A percentile compares a stretch with the other conserved stretches of the same genome.
Conservation (phyloP, 1,284 basidiomycete genomes). For the Ganoderma lingzhi region DNA sequence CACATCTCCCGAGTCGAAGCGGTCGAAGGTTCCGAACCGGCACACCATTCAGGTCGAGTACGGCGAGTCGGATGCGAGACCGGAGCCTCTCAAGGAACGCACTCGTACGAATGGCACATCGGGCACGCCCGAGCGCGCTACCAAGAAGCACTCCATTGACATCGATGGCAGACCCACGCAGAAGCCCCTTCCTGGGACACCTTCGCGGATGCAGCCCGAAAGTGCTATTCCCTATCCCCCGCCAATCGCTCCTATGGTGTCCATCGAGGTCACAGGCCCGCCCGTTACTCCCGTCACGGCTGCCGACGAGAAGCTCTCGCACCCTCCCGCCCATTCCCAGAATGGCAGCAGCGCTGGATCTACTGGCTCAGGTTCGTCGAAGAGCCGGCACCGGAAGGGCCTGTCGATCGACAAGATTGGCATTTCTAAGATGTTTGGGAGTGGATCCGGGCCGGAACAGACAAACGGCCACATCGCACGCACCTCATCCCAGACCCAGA, state of each 20-base stretch:
- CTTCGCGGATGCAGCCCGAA: conserved; percentile 35
- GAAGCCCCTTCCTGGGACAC: conserved; percentile 45
- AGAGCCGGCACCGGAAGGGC: conserved; percentile 62
- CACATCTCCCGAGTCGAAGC: conserved; percentile 45
- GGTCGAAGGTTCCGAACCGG: conserved; percentile 58
- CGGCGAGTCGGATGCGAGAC: conserved; percentile 50
- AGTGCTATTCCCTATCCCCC: conserved; percentile 16
- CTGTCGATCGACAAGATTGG: conserved; percentile 80
- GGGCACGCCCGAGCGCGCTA: conserved; percentile 24
- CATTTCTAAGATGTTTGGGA: conserved; percentile 69
- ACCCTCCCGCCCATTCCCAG: conserved; percentile 23
- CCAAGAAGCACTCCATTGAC: conserved; percentile 44
- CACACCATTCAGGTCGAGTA: conserved; percentile 97
- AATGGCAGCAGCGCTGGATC: conserved; percentile 37
- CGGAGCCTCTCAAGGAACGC: conserved; percentile 39
- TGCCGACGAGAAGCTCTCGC: conserved; percentile 43
- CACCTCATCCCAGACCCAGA: conserved; percentile 32
- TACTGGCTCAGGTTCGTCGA: conserved; percentile 48
- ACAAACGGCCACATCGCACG: conserved; percentile 44
- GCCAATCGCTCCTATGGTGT: conserved; percentile 44
- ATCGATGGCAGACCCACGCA: conserved; percentile 40
- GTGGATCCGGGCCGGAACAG: conserved; percentile 31
- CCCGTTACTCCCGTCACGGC: conserved; percentile 48
- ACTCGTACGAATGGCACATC: conserved; percentile 30
- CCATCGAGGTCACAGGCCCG: conserved; percentile 59